Evolutionary conservation across 140 eudicot species (phyloP).

Genomic region (Bidens hawaiensis): DNA sequence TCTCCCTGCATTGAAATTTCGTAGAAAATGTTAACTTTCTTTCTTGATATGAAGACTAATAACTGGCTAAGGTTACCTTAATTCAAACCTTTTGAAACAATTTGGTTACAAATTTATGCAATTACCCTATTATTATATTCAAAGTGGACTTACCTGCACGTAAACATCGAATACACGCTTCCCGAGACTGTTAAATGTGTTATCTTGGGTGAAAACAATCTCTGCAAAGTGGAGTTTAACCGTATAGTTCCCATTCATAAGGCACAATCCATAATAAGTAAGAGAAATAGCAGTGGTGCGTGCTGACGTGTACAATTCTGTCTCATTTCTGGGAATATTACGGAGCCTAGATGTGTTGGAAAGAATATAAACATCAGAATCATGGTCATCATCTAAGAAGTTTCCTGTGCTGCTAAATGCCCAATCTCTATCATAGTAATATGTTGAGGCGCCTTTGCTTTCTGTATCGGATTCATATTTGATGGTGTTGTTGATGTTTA

Average conservation of each 20-base stretch:
- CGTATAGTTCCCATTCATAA: conserved; percentile 73
- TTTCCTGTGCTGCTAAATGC: conserved; percentile 89
- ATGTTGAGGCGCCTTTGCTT: conserved; percentile 67
- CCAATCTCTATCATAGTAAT: conserved; percentile 45
- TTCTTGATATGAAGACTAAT: neutral
- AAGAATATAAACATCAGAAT: conserved; percentile 49
- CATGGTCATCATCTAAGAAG: conserved; percentile 69
- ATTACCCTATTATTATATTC: neutral
- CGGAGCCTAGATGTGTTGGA: conserved; percentile 49
- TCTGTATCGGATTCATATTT: conserved; percentile 56
- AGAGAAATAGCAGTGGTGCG: conserved; percentile 81
- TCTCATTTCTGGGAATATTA: conserved; percentile 25
- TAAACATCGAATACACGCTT: conserved; percentile 82
- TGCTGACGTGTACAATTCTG: conserved; percentile 61
- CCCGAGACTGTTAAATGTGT: conserved; percentile 67
- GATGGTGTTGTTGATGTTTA: conserved; percentile 24
- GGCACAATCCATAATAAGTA: conserved; percentile 85
- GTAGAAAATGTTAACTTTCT: conserved; percentile 8
- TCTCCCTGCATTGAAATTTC: conserved; percentile 40
- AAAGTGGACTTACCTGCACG: conserved; percentile 54
- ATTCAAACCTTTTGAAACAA: neutral
- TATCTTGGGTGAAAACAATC: conserved; percentile 61
- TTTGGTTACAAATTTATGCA: conserved; percentile 4
- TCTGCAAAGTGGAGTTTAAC: conserved; percentile 86
- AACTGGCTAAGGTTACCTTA: neutral